phyloP scores from a whole-genome alignment of 2,329 filamentous ascomycete species.

The Colletotrichum lentis region DNA sequence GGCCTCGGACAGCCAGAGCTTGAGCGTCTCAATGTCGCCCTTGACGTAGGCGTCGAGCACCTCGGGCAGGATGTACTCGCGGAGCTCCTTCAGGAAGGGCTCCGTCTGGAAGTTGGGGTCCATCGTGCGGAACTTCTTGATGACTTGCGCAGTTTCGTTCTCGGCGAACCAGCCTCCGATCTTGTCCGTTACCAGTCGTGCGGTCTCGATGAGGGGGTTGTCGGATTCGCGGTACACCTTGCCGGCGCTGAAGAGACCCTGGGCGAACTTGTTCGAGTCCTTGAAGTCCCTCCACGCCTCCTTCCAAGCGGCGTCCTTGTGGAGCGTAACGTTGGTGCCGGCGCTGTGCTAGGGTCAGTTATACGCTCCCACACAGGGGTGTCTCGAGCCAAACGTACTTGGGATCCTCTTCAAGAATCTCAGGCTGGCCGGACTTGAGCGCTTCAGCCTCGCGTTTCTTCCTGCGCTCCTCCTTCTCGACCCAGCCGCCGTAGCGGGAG shows the following conservation, averaged over 20 bases:
- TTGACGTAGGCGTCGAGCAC: slow-evolving; percentile 98
- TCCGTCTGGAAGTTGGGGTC: slow-evolving; percentile 95
- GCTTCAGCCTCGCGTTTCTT: slow-evolving; percentile 79
- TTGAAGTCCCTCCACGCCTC: slow-evolving; percentile 98
- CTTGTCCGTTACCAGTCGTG: slow-evolving; percentile 90
- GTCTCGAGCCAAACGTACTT: slow-evolving; percentile 67
- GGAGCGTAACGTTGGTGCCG: slow-evolving; percentile 90
- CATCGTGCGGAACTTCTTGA: slow-evolving; percentile 97
- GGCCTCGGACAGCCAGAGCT: slow-evolving; percentile 93
- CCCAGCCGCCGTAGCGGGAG: slow-evolving; percentile 94
- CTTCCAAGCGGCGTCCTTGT: slow-evolving; percentile 98
- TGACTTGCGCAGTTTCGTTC: slow-evolving; percentile 96
- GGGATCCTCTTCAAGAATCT: slow-evolving; percentile 82
- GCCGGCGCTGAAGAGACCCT: slow-evolving; percentile 86
- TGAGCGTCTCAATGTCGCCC: slow-evolving; percentile 88
- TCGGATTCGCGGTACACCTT: slow-evolving; percentile 94
- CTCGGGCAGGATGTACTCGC: slow-evolving; percentile 97
- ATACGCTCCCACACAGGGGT: slow-evolving; percentile 25
- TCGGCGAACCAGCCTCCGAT: slow-evolving; percentile 97
- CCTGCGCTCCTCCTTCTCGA: slow-evolving; percentile 92
- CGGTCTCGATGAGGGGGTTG: slow-evolving; percentile 92
- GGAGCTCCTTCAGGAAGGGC: slow-evolving; percentile 91
- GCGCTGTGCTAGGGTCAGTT: slow-evolving; percentile 67
- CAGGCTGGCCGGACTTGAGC: slow-evolving; percentile 55
- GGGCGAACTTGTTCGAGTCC: slow-evolving; percentile 87